Percentiles rank a stretch among this genome's conserved stretches.
These are phyloP conservation scores for Chytriomyces sp. DNA, from an alignment of 192 early-diverging fungal species.

Conservation along the genomic window DNA sequence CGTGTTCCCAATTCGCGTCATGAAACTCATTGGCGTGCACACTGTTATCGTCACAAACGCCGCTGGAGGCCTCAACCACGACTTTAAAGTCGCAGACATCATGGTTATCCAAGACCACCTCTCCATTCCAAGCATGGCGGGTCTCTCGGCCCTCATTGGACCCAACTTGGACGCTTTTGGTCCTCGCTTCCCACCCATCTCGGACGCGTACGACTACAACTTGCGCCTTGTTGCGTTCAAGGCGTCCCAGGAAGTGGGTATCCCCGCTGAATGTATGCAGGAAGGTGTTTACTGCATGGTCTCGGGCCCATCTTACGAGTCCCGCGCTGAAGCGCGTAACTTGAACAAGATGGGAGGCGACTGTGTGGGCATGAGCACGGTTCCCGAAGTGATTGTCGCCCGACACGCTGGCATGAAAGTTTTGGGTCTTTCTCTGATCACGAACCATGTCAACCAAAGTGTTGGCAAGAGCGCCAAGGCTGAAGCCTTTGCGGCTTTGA, in stretches of 20 bases:
- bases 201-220: conserved; percentile 81
- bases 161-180: conserved; percentile 83
- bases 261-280: conserved; percentile 60
- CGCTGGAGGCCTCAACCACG: conserved; percentile 76
- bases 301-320: conserved; percentile 92
- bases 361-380: conserved; percentile 87
- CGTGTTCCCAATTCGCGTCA: conserved; percentile 85
- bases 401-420: conserved; percentile 82
- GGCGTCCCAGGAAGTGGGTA: conserved; percentile 57
- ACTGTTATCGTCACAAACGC: conserved; percentile 86
- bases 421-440: conserved; percentile 79
- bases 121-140: conserved; percentile 40
- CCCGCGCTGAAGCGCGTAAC: conserved; percentile 79
- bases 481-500: not conserved
- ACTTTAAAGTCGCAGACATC: conserved; percentile 84
- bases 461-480: conserved; percentile 29
- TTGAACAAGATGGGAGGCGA: conserved; percentile 74
- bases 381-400: conserved; percentile 88
- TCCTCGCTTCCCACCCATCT: conserved; percentile 84
- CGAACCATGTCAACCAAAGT: conserved; percentile 57
- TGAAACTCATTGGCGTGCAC: conserved; percentile 79
- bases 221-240: conserved; percentile 75
- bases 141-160: conserved; percentile 78
- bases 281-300: conserved; percentile 86
- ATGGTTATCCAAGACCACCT: conserved; percentile 74